Conservation (phyloP, 306 rosid species). For the Sicyos edulis region DNA sequence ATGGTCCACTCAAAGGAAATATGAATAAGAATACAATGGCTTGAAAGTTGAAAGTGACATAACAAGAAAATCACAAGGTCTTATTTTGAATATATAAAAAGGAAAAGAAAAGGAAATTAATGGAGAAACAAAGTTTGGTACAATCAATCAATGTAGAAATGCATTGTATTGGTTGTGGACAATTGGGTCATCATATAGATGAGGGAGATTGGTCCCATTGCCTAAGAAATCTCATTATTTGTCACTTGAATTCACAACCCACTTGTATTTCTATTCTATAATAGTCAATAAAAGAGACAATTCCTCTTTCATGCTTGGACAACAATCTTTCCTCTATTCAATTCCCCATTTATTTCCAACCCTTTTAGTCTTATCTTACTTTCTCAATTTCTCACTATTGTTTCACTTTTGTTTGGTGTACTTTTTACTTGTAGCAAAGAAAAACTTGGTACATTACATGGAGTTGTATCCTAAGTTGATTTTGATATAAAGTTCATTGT, state of each 20-base stretch:
- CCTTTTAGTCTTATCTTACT: not conserved
- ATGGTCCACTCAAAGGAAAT: constrained; percentile 2
- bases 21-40: not conserved
- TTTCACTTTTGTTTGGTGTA: not conserved
- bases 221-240: not conserved
- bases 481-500: too few species aligned
- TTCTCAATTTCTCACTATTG: constrained; percentile 1
- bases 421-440: not conserved
- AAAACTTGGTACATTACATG: too few species aligned
- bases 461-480: too few species aligned
- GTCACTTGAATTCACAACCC: constrained; percentile 20
- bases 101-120: not conserved
- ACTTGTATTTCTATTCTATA: constrained; percentile 16
- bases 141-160: constrained; percentile 15
- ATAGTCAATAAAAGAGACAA: constrained; percentile 6
- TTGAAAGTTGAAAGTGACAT: constrained; percentile 19
- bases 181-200: constrained; percentile 19
- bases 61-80: not conserved
- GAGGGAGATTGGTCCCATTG: constrained; percentile 15
- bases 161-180: constrained; percentile 14
- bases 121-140: constrained; percentile 19
- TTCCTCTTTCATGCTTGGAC: constrained; percentile 2
- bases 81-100: not conserved
- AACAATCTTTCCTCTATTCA: constrained; percentile 15
- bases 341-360: not conserved